phyloP scores from a whole-genome alignment of 2,329 filamentous ascomycete genomes.

The Aspergillus fumigatus region DNA sequence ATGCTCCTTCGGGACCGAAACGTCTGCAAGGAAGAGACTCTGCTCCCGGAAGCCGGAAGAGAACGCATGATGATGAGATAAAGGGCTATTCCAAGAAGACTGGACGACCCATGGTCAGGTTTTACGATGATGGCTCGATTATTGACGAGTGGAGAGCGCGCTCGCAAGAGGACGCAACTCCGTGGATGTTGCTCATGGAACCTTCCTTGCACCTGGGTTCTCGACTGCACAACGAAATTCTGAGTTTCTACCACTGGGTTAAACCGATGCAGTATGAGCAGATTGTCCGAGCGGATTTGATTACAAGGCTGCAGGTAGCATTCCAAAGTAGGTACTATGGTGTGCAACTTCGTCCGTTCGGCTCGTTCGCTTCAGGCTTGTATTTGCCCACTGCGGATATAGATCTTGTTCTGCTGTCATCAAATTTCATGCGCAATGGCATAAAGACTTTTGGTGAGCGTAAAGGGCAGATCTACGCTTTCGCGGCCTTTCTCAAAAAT shows the following conservation, averaged over 20 bases:
- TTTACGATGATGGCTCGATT: slow-evolving; percentile 48
- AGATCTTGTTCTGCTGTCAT: slow-evolving; percentile 78
- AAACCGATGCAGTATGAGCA: slow-evolving; percentile 74
- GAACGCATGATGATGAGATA: slow-evolving; percentile 66
- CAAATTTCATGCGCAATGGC: slow-evolving; percentile 53
- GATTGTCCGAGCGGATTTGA: slow-evolving; percentile 65
- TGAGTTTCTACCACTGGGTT: slow-evolving; percentile 84
- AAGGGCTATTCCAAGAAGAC: slow-evolving; percentile 53
- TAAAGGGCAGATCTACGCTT: slow-evolving; percentile 55
- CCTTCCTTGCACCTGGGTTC: slow-evolving; percentile 29
- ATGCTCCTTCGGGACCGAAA: slow-evolving; percentile 35
- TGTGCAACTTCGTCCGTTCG: slow-evolving; percentile 69
- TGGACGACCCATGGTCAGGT: slow-evolving; percentile 50
- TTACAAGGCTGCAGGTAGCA: slow-evolving; percentile 61
- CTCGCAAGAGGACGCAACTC: slow-evolving; percentile 44
- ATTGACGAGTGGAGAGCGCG: slow-evolving; percentile 50
- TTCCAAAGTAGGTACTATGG: slow-evolving; percentile 57
- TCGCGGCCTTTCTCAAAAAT: slow-evolving; percentile 56
- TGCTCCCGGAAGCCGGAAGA: slow-evolving; percentile 65
- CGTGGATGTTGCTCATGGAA: slow-evolving; percentile 53
- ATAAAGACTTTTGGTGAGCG: slow-evolving; percentile 48
- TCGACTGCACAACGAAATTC: slow-evolving; percentile 83
- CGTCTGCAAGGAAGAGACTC: slow-evolving; percentile 33
- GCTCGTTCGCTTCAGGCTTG: slow-evolving; percentile 85
- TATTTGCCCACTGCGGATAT: slow-evolving; percentile 82